Base-by-base conservation (phyloP, 148 eudicot genomes). In the Diospyros lotus region DNA sequence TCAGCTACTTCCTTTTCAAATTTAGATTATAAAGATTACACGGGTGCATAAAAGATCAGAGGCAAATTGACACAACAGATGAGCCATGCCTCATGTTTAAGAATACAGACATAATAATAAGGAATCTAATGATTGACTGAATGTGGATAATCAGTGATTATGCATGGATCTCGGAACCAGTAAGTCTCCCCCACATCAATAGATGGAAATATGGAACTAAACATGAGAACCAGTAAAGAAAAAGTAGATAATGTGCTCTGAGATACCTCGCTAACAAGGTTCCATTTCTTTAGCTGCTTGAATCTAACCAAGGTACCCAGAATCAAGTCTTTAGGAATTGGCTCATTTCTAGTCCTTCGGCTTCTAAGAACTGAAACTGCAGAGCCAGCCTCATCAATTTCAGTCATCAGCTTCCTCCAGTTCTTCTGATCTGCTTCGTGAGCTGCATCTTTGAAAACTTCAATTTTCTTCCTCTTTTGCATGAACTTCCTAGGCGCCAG, bases 271-370 rank as follows among this genome's bases (percentile, higher is more conserved):
- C 96, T 69, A 78, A 94, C 97, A 86, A 92, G 84, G 79, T 89
- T 87, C 98, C 98, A 94, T 81, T 87, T 94, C 89, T 90, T 94
- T 53, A 90, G 83, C 82, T 94, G 98, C 83, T 94, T 94, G 84
- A 94, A 89, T 78, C 98, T 85, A 65, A 89, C 91, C 46, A 94
- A 84, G 70, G 97, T 92, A 44, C 98, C 98, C 48, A 94, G 75
- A 65, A 94, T 89, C 9, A 92, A 85, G 80, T 89, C 90, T 75
- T 87, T 94, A 2, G 98, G 93, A 81, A 94, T 89, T 75, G 89
- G 75, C 75, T 85, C 76, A 56, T 83, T 83, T 78, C 85, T 84
- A 56, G 75, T 76, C 83, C 89, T 87, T 72, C 81, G 82, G 81
- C 79, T 90, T 77, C 77, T 85, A 74, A 94, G 90, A 59, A 89